Evolutionary conservation across 345 rosid genomes (phyloP).

Genomic region (Brassica rapa): DNA sequence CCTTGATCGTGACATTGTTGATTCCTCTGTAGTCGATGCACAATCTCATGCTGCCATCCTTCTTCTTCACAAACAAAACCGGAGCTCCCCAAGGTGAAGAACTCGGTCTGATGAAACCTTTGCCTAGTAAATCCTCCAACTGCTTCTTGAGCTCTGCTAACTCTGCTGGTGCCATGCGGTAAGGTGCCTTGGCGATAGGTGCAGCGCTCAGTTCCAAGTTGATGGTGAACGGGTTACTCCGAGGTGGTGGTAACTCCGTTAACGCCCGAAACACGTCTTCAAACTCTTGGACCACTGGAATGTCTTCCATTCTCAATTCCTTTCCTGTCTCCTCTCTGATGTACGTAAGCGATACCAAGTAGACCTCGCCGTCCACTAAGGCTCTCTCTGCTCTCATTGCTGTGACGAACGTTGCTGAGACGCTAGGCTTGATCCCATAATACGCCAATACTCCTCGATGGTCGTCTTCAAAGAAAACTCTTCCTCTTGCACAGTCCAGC

Average conservation of each 20-base stretch:
- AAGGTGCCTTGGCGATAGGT: not conserved
- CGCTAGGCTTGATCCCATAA: too few species aligned
- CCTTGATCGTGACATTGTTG: too few species aligned
- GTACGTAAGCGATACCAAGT: too few species aligned
- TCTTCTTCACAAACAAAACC: not conserved
- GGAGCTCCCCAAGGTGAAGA: not conserved
- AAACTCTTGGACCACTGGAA: not conserved
- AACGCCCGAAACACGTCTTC: not conserved
- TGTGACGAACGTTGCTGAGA: too few species aligned
- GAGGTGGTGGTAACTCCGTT: not conserved
- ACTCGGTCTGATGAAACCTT: not conserved
- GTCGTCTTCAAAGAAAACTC: too few species aligned
- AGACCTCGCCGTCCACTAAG: too few species aligned
- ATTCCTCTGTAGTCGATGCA: too few species aligned
- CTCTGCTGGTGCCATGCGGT: not conserved
- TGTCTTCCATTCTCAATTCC: not conserved
- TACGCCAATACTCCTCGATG: too few species aligned
- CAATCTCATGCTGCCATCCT: too few species aligned
- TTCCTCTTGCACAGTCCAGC: too few species aligned
- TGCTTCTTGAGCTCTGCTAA: not conserved
- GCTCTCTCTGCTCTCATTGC: too few species aligned
- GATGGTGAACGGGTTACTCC: not conserved
- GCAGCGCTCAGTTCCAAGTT: not conserved
- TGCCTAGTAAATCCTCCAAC: not conserved
- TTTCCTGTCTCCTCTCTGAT: not conserved